phyloP scores from a whole-genome alignment of 2,329 filamentous ascomycete species.

The Magnaporthiopsis incrustans region DNA sequence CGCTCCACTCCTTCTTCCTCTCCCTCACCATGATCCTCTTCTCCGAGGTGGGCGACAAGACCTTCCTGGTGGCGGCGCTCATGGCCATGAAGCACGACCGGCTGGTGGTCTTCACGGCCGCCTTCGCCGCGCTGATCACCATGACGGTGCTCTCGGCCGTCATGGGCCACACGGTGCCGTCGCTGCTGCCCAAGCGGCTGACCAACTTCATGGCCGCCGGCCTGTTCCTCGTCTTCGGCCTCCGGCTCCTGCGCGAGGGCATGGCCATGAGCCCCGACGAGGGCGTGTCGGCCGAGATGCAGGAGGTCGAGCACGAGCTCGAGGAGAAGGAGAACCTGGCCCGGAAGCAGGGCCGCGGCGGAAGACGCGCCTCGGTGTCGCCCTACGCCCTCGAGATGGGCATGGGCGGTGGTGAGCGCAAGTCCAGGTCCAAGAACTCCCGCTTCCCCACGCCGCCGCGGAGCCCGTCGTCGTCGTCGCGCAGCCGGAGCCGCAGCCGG shows the following conservation, averaged over 20 bases:
- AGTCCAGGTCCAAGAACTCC: slow-evolving; percentile 59
- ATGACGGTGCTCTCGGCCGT: slow-evolving; percentile 96
- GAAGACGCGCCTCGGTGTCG: slow-evolving; percentile 56
- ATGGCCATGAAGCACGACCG: slow-evolving; percentile 99
- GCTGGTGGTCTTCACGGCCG: slow-evolving; percentile 86
- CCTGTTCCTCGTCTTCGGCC: slow-evolving; percentile 85
- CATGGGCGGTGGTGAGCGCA: slow-evolving; percentile 47
- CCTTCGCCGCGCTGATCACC: slow-evolving; percentile 80
- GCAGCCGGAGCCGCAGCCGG: slow-evolving; percentile 41
- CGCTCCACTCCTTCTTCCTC: slow-evolving; percentile 80
- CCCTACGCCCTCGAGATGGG: slow-evolving; percentile 78
- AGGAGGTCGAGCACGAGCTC: slow-evolving; percentile 88
- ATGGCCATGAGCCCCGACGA: slow-evolving; percentile 83
- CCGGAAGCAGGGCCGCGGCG: slow-evolving; percentile 50
- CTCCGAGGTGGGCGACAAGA: slow-evolving; percentile 97
- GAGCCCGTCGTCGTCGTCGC: slow-evolving; percentile 63
- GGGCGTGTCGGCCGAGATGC: slow-evolving; percentile 94
- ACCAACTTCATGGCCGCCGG: slow-evolving; percentile 80
- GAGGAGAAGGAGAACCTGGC: slow-evolving; percentile 84
- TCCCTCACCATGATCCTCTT: slow-evolving; percentile 97
- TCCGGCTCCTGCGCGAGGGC: slow-evolving; percentile 76
- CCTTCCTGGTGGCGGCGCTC: slow-evolving; percentile 89
- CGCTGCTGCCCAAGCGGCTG: slow-evolving; percentile 80
- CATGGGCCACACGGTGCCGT: slow-evolving; percentile 84
- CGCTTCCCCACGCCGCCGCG: slow-evolving; percentile 74